Evolutionary conservation across 2,329 filamentous ascomycete genomes (phyloP).

Genomic region (Ceratocystis eucalypticola): DNA sequence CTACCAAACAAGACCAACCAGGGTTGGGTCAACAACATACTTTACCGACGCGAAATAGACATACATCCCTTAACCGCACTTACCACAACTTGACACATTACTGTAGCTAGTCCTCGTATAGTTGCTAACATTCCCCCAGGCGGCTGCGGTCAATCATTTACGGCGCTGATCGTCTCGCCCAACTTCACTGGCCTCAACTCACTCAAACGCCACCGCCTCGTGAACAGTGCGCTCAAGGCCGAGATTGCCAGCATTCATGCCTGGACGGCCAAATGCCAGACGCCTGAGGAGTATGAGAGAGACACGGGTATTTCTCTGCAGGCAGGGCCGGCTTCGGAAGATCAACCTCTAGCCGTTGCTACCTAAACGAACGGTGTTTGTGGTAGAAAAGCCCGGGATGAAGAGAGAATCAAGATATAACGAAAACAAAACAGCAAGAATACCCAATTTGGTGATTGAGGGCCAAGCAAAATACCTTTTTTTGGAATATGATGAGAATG

Average conservation of each 20-base stretch:
- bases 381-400: neutral
- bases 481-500: neutral
- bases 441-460: constrained; percentile 6
- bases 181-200: constrained; percentile 59
- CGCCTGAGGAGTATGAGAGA: constrained; percentile 75
- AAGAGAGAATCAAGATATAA: neutral
- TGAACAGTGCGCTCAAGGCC: constrained; percentile 68
- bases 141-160: constrained; percentile 49
- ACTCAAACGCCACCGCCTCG: constrained; percentile 72
- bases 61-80: neutral
- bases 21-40: neutral
- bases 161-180: constrained; percentile 47
- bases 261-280: constrained; percentile 90
- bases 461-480: neutral
- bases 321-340: constrained; percentile 30
- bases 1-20: neutral
- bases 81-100: neutral
- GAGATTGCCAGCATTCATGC: constrained; percentile 88
- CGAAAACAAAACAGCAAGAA: neutral
- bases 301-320: constrained; percentile 30
- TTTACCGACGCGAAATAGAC: neutral
- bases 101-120: constrained; percentile 15
- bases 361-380: constrained; percentile 22
- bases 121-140: constrained; percentile 28
- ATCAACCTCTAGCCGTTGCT: constrained; percentile 2